phyloP scores from a whole-genome alignment of 164 flowering plant species.

The Stephania yunnanensis region DNA sequence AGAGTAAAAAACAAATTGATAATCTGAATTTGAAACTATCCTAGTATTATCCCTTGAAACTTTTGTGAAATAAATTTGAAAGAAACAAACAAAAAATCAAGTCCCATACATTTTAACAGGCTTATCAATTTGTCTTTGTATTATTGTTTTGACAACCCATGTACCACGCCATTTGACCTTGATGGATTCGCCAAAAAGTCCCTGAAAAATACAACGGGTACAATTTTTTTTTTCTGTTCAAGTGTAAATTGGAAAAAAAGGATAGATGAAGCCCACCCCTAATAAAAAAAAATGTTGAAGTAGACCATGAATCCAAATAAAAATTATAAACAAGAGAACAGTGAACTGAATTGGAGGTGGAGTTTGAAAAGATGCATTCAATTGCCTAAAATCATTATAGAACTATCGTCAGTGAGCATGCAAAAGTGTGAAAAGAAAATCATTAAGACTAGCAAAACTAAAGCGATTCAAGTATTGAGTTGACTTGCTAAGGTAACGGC shows the following conservation, averaged over 20 bases:
- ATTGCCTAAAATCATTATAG: too few relatives aligned
- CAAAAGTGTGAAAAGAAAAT: too few relatives aligned
- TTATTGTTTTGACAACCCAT: constrained; percentile 53
- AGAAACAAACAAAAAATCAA: background rate
- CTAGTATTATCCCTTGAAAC: background rate
- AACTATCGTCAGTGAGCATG: too few relatives aligned
- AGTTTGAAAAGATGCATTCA: background rate
- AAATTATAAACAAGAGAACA: background rate
- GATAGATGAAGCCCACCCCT: background rate
- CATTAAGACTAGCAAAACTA: too few relatives aligned
- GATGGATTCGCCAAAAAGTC: constrained; percentile 41
- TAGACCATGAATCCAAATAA: background rate
- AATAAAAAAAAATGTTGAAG: background rate
- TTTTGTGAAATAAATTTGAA: background rate
- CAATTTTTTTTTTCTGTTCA: background rate
- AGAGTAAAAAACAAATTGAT: background rate
- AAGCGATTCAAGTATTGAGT: too few relatives aligned
- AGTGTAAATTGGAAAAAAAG: background rate
- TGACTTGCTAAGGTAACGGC: too few relatives aligned
- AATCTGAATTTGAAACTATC: constrained; percentile 3
- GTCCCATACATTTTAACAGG: constrained; percentile 33
- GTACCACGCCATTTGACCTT: constrained; percentile 67
- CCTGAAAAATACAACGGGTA: constrained; percentile 21
- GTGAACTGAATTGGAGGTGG: background rate
- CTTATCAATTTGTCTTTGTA: constrained; percentile 29